Conservation (phyloP, 495 filamentous ascomycete genomes). For the Recurvomyces mirabilis region DNA sequence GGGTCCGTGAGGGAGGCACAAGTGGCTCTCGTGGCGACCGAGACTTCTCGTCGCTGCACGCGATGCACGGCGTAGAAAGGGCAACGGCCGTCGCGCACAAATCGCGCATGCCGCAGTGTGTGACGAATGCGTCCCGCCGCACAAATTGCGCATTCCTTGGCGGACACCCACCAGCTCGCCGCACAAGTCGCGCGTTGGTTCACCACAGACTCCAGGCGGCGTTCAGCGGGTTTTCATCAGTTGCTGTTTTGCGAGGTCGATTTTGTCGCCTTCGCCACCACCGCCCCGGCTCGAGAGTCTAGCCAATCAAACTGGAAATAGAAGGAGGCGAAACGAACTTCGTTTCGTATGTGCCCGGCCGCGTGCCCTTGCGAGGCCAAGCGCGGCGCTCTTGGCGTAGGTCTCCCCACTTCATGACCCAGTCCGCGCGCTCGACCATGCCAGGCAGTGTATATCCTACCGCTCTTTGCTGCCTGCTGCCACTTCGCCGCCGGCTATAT, state of each 20-base stretch:
- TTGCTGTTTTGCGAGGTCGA: not conserved
- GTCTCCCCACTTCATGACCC: not conserved
- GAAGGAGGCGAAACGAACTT: not conserved
- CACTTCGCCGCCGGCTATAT: not conserved
- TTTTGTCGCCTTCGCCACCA: not conserved
- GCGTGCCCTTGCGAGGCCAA: not conserved
- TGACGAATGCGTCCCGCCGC: not conserved
- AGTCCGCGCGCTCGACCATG: not conserved
- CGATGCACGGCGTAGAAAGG: not conserved
- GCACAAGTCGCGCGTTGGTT: not conserved
- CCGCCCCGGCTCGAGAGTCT: not conserved
- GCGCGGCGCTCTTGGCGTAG: not conserved
- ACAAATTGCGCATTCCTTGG: not conserved
- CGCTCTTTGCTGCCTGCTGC: not conserved
- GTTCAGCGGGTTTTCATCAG: not conserved
- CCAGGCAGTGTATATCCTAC: not conserved
- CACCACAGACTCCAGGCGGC: not conserved
- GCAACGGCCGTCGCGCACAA: not conserved
- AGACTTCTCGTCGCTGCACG: too few relatives aligned
- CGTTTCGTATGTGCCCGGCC: not conserved
- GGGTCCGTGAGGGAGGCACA: too few relatives aligned
- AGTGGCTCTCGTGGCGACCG: too few relatives aligned
- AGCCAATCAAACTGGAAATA: not conserved
- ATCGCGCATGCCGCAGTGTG: not conserved
- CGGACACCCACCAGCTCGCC: not conserved